Conservation (phyloP, 2,329 filamentous ascomycete species). For the Sphaerostilbella broomeana region DNA sequence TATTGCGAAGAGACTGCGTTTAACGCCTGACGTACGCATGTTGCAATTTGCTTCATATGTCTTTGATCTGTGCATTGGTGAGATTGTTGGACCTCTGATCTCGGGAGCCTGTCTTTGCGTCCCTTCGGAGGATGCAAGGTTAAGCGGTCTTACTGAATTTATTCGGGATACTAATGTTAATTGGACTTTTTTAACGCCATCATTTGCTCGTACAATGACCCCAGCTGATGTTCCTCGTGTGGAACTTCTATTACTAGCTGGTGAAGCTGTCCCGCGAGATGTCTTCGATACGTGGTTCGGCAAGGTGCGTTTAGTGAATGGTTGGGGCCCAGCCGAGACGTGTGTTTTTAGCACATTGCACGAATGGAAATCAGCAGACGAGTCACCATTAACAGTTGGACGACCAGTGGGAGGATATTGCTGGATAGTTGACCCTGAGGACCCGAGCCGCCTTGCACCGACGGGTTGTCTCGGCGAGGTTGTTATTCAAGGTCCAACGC, state of each 20-base stretch:
- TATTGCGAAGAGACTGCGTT: constrained; percentile 3
- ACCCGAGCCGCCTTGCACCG: constrained; percentile 4
- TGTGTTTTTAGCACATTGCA: constrained; percentile 1
- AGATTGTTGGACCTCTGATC: constrained; percentile 13
- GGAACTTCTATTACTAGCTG: constrained; percentile 10
- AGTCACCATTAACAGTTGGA: constrained; percentile 10
- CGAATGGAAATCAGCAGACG: constrained; percentile 2
- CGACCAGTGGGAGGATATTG: constrained; percentile 4
- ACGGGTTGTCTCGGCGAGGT: constrained; percentile 6
- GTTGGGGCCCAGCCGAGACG: neutral
- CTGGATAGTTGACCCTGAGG: constrained; percentile 7
- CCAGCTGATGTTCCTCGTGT: constrained; percentile 12
- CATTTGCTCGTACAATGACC: constrained; percentile 11
- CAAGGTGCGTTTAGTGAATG: neutral
- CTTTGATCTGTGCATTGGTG: constrained; percentile 14
- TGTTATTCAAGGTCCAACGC: constrained; percentile 7
- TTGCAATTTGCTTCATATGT: constrained; percentile 16
- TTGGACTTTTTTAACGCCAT: constrained; percentile 14
- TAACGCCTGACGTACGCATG: constrained; percentile 7
- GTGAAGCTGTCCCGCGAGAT: constrained; percentile 10
- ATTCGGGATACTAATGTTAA: constrained; percentile 6
- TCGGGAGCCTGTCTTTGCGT: constrained; percentile 14
- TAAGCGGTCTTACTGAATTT: constrained; percentile 11
- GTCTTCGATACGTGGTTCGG: constrained; percentile 13
- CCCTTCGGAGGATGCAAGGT: constrained; percentile 8